These are phyloP conservation scores for Bryoerythrophyllum caledonicum DNA, from an alignment of 225 moss, liverwort and hornwort genomes.

Conservation along the genomic window DNA sequence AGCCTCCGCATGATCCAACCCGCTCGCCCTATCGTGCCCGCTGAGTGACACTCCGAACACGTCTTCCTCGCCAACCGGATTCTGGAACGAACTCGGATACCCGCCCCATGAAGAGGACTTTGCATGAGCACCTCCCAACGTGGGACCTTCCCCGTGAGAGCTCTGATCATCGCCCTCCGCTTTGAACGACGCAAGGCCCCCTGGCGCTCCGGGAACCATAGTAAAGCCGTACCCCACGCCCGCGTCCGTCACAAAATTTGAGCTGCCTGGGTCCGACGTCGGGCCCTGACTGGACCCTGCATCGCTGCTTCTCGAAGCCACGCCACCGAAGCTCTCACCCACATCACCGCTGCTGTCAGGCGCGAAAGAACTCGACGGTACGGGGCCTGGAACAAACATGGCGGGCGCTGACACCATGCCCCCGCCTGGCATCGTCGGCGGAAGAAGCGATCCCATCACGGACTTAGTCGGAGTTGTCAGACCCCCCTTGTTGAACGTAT, in stretches of 20 bases:
- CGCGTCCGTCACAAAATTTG: slow-evolving; percentile 33
- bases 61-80: slow-evolving; percentile 50
- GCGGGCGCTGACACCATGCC: slow-evolving; percentile 55
- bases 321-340: slow-evolving; percentile 43
- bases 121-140: slow-evolving; percentile 60
- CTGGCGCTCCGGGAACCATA: slow-evolving; percentile 35
- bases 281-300: slow-evolving; percentile 34
- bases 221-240: slow-evolving; percentile 22
- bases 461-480: slow-evolving; percentile 55
- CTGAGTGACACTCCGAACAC: slow-evolving; percentile 43
- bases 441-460: slow-evolving; percentile 64
- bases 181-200: slow-evolving; percentile 40
- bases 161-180: slow-evolving; percentile 35
- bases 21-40: slow-evolving; percentile 51
- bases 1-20: slow-evolving; percentile 44
- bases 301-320: slow-evolving; percentile 40
- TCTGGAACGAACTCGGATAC: slow-evolving; percentile 79
- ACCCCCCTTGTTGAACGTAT: slow-evolving; percentile 92
- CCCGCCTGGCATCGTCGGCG: slow-evolving; percentile 54
- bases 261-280: slow-evolving; percentile 42
- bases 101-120: slow-evolving; percentile 97
- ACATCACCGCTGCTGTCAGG: slow-evolving; percentile 48
- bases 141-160: slow-evolving; percentile 36
- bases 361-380: slow-evolving; percentile 33
- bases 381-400: slow-evolving; percentile 79